These are phyloP conservation scores for Picea abies DNA, from an alignment of 83 land plant species.

Conservation along the genomic window DNA sequence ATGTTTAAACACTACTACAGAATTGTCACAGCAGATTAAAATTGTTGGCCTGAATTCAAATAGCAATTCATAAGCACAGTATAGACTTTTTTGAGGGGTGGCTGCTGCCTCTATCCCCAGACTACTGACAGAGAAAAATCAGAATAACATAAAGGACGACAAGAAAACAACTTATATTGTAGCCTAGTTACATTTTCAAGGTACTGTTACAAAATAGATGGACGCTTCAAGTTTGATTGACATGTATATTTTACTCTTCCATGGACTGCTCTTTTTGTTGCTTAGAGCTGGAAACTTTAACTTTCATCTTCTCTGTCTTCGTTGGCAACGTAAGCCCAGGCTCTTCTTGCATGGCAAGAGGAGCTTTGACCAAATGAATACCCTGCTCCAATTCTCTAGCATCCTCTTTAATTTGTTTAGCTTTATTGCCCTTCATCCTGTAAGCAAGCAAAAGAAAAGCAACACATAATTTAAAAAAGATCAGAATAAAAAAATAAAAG, in stretches of 20 bases:
- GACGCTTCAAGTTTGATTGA: neutral
- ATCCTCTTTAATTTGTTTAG: conserved; percentile 58
- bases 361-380: conserved; percentile 84
- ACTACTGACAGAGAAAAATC: too few relatives aligned
- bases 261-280: conserved; percentile 33
- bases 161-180: too few relatives aligned
- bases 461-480: neutral
- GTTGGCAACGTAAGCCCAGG: conserved; percentile 68
- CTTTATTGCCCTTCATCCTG: conserved; percentile 88
- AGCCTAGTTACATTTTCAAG: too few relatives aligned
- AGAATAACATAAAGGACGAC: too few relatives aligned
- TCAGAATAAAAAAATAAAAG: neutral
- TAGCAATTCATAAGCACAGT: too few relatives aligned
- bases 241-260: conserved; percentile 23
- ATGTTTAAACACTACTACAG: too few relatives aligned
- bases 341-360: conserved; percentile 56
- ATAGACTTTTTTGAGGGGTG: too few relatives aligned
- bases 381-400: conserved; percentile 76
- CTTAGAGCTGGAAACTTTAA: conserved; percentile 52
- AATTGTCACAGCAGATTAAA: too few relatives aligned
- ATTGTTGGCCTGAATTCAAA: too few relatives aligned
- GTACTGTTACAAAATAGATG: too few relatives aligned
- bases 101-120: too few relatives aligned
- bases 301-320: conserved; percentile 58
- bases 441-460: neutral